Evolutionary conservation across 345 rosid species (phyloP).

Genomic region (Abelmoschus esculentus): DNA sequence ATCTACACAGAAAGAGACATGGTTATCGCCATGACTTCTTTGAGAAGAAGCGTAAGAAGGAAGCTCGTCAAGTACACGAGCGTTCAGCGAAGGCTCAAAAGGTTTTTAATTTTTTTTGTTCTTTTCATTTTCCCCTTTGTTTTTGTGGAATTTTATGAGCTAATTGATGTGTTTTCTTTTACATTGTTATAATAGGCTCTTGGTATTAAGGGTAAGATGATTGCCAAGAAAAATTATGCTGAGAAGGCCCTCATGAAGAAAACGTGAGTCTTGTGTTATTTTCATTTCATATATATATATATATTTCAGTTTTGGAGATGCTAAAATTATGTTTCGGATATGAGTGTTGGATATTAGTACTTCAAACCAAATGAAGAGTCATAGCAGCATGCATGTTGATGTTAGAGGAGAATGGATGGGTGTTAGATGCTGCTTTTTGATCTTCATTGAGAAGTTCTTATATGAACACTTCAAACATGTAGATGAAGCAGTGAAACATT

Average conservation of each 20-base stretch:
- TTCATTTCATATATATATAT: too few species aligned
- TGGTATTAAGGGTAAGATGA: conserved; percentile 79
- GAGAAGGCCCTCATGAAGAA: conserved; percentile 79
- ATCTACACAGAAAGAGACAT: conserved; percentile 69
- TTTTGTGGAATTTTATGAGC: neutral
- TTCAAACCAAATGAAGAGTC: too few species aligned
- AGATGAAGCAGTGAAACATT: too few species aligned
- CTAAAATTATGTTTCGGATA: too few species aligned
- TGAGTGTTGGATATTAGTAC: too few species aligned
- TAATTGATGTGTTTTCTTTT: neutral
- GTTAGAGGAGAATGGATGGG: too few species aligned
- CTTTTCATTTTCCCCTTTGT: neutral
- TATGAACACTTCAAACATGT: too few species aligned
- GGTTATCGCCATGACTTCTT: conserved; percentile 70
- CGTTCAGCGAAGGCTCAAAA: conserved; percentile 65
- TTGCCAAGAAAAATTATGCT: conserved; percentile 60
- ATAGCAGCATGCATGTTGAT: too few species aligned
- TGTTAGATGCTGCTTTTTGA: too few species aligned
- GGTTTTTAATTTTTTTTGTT: conserved; percentile 21
- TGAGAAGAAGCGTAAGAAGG: conserved; percentile 88
- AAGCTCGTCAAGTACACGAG: conserved; percentile 84
- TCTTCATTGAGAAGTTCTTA: too few species aligned
- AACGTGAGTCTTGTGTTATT: conserved; percentile 35
- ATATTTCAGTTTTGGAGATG: too few species aligned
- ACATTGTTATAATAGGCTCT: conserved; percentile 27